These are phyloP conservation scores for Pichia sp. DNA, from an alignment of 1,139 yeast genomes.

Conservation along the genomic window DNA sequence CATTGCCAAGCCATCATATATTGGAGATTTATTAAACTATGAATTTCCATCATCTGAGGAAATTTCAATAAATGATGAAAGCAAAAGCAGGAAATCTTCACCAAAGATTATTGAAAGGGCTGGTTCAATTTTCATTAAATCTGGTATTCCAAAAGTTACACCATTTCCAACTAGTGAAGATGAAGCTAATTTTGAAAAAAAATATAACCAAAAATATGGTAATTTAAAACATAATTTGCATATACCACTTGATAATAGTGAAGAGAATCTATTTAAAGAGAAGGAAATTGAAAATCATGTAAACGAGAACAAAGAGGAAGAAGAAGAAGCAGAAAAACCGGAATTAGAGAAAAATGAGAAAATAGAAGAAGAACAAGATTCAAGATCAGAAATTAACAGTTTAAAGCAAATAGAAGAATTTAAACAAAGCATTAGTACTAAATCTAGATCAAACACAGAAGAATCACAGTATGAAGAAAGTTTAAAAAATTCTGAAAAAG, in stretches of 20 bases:
- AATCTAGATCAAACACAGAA: not conserved
- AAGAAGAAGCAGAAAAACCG: not conserved
- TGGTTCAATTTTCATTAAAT: constrained; percentile 16
- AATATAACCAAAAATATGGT: not conserved
- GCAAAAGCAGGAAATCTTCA: not conserved
- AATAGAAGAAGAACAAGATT: too few species aligned
- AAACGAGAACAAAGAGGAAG: too few species aligned
- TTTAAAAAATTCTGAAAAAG: not conserved
- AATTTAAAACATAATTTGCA: too few species aligned
- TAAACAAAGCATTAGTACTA: too few species aligned
- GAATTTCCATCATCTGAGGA: constrained; percentile 10
- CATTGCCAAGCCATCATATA: constrained; percentile 14
- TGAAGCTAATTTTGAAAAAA: not conserved
- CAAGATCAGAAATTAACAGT: too few species aligned
- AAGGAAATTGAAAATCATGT: not conserved
- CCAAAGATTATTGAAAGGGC: constrained; percentile 11
- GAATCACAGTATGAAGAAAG: constrained; percentile 2
- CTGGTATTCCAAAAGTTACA: constrained; percentile 14
- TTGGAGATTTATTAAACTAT: constrained; percentile 15
- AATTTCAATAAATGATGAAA: too few species aligned
- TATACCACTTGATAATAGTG: too few species aligned
- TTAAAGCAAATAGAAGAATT: too few species aligned
- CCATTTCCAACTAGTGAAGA: constrained; percentile 7
- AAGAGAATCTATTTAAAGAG: too few species aligned
- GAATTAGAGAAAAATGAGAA: too few species aligned